Evolutionary conservation across 1,284 basidiomycete species (phyloP).

Genomic region (Cystobasidium slooffiae): DNA sequence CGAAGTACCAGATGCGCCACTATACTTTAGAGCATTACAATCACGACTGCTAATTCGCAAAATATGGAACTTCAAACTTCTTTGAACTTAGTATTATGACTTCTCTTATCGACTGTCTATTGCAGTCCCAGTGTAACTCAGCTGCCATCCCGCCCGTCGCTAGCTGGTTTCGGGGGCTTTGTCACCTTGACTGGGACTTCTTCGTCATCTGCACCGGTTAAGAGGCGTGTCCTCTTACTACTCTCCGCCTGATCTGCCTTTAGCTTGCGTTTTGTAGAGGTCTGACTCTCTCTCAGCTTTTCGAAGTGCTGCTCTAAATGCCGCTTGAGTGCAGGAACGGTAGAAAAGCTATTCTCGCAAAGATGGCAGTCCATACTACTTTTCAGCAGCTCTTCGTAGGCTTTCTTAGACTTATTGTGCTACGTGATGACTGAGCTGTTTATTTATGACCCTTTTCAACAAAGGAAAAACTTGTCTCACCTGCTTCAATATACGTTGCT

Average conservation of each 20-base stretch:
- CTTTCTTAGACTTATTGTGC: slow-evolving; percentile 30
- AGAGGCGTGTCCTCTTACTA: neutral
- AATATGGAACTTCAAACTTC: too few relatives aligned
- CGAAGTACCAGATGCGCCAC: too few relatives aligned
- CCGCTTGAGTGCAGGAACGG: slow-evolving; percentile 75
- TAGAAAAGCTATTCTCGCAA: slow-evolving; percentile 63
- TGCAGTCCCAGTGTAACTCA: too few relatives aligned
- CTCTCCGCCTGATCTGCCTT: neutral
- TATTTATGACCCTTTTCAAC: neutral
- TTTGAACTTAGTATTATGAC: too few relatives aligned
- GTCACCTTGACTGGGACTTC: too few relatives aligned
- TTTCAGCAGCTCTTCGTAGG: slow-evolving; percentile 33
- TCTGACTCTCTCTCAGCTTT: slow-evolving; percentile 11
- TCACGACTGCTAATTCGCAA: too few relatives aligned
- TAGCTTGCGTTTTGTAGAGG: neutral
- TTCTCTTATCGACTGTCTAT: too few relatives aligned
- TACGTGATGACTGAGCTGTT: neutral
- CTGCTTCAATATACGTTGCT: slow-evolving; percentile 61
- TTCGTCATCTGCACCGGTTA: too few relatives aligned
- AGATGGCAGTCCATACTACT: slow-evolving; percentile 12
- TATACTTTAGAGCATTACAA: too few relatives aligned
- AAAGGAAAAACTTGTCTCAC: slow-evolving; percentile 21
- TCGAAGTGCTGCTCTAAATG: slow-evolving; percentile 69
- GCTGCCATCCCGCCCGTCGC: too few relatives aligned
- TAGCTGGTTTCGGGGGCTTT: too few relatives aligned